Evolutionary conservation across 2,329 filamentous ascomycete species (phyloP), one percentile per base, ranked within the genome.

Genomic region (Cladosporium phlei): DNA sequence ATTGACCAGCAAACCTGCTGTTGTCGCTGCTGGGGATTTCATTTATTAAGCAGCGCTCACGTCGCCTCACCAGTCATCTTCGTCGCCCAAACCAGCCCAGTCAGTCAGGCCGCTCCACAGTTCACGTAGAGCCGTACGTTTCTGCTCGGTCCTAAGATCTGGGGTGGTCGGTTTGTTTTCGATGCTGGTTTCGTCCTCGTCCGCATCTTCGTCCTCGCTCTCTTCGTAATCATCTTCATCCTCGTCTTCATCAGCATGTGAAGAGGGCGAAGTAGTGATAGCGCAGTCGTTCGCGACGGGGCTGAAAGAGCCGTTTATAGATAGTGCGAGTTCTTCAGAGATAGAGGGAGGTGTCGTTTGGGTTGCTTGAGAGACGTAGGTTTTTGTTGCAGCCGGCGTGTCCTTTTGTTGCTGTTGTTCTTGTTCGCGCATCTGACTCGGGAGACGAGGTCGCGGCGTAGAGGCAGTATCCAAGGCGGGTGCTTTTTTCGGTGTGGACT

Each of bases 61-160:
- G n/a, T n/a, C n/a, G n/a, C n/a, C 29, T 27, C 9, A 46, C 39
- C 39, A 43, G 2, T 58, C 55, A 11, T 58, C 54, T 17, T 55
- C 54, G 29, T 57, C 57, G 17, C 50, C 55, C 49, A 65, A 58
- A 12, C 63, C 63, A 12, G 62, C 62, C 37, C 65, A 54, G 38
- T 55, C 56, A 12, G 53, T 49, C 42, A 65, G 39, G 17, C 59
- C 56, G 17, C 58, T 55, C 58, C 63, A 66, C 5, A 66, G 55
- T 47, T 66, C 63, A 39, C 56, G 56, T 59, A 62, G 63, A 4
- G 63, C 61, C n/a, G 56, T 45, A 32, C 42, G 42, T 28, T 59
- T 46, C 56, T 62, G 9, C 48, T 44, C 19, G 46, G 50, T 14
- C 47, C 48, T 39, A 40, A 28, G 24, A 29, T 49, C n/a, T 28